Base-by-base conservation (phyloP, 352 stramenopile genomes). In the Phytophthora brassicae region DNA sequence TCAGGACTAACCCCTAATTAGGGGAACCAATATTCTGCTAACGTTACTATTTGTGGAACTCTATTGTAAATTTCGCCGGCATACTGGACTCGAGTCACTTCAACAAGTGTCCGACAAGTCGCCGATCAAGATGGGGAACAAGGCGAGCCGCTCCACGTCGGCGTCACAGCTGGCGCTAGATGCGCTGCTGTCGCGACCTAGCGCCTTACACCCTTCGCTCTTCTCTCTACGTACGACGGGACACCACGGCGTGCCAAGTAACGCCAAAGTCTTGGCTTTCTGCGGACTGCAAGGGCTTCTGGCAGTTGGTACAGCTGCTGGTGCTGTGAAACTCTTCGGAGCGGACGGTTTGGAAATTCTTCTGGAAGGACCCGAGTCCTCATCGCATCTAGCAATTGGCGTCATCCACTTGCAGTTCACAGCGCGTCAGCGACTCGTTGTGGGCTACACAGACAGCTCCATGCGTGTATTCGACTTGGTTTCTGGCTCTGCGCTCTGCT, bases 211-310 rank as follows among this genome's bases (percentile, higher is more conserved):
- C 2, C 22, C 56, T 2, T 64, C 63, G 2, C 70, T 86, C 66
- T 94, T 91, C 39, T 60, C 54, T 20, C 49, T 91, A n/a, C 51
- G 70, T 9, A 24, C 70, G 2, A 65, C 70, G 12, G 85, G 73
- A 16, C 85, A 94, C 59, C 85, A 94, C 33, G 82, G 84, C 38
- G 70, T 91, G 29, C 80, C 82, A 8, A 81, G 74, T 55, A 87
- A 90, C 47, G 70, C 81, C n/a, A 73, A 73, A 36, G 52, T 54
- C 7, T 50, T 90, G 56, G 81, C 82, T 49, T 88, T 84, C 47
- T 90, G 84, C 35, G 72, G 74, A 0, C 64, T 74, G 13, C 81
- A 89, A 38, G 85, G 82, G 11, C 65, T 94, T 5, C 62, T 92
- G n/a, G 81, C 80, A 2, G 74, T 94, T 19, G 81, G 81, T 22